Evolutionary conservation across 345 rosid genomes (phyloP).

Genomic region (Orychophragmus violaceus): DNA sequence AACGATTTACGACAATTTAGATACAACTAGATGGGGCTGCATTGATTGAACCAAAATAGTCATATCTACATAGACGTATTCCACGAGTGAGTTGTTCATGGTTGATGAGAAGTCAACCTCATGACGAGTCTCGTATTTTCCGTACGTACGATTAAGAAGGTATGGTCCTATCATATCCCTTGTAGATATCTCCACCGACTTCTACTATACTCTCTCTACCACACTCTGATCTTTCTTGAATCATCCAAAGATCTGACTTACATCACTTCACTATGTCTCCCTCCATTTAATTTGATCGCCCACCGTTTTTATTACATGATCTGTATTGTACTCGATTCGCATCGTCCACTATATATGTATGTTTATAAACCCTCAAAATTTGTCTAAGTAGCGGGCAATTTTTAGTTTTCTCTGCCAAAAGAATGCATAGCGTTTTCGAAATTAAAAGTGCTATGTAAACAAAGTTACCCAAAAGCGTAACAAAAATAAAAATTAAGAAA

Average conservation of each 20-base stretch:
- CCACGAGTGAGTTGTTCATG: slow-evolving; percentile 30
- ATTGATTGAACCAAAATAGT: not conserved
- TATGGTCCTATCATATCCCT: slow-evolving; percentile 15
- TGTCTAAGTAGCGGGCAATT: too few species aligned
- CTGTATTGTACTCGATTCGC: slow-evolving; percentile 14
- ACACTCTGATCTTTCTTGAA: slow-evolving; percentile 24
- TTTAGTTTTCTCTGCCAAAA: too few species aligned
- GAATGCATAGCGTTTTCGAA: too few species aligned
- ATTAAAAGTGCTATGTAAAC: too few species aligned
- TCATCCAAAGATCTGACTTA: slow-evolving; percentile 29
- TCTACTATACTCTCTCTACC: slow-evolving; percentile 25
- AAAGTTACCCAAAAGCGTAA: too few species aligned
- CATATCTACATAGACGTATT: slow-evolving; percentile 16
- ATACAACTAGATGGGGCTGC: not conserved
- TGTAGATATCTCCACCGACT: slow-evolving; percentile 24
- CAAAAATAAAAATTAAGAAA: too few species aligned
- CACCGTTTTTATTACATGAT: slow-evolving; percentile 15
- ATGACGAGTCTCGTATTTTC: slow-evolving; percentile 17
- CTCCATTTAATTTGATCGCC: slow-evolving; percentile 1
- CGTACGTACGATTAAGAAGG: slow-evolving; percentile 26
- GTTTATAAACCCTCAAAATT: slow-evolving; percentile 4
- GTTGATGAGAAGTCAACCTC: slow-evolving; percentile 32
- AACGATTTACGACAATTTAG: not conserved
- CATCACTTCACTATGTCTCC: slow-evolving; percentile 16
- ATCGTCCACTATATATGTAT: slow-evolving; percentile 17